phyloP scores from a whole-genome alignment of 306 rosid species.

The Prunus davidiana region DNA sequence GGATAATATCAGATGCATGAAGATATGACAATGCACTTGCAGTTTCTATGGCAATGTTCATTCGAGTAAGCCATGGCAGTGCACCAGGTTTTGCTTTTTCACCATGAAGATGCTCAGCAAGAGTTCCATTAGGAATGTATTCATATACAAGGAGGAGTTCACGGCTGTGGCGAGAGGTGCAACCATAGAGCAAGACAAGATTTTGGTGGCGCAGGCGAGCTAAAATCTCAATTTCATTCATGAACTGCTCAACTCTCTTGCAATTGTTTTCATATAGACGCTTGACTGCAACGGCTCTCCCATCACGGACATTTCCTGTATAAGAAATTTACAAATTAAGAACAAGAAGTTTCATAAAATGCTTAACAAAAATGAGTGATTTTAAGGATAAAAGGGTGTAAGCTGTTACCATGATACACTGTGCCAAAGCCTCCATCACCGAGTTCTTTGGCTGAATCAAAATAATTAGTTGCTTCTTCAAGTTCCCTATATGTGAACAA shows the following conservation, averaged over 20 bases:
- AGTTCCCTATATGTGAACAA: conserved; percentile 62
- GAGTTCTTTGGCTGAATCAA: conserved; percentile 56
- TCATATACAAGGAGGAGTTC: conserved; percentile 90
- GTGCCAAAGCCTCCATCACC: conserved; percentile 94
- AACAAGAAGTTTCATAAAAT: not conserved
- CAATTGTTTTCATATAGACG: conserved; percentile 71
- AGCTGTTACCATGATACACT: conserved; percentile 63
- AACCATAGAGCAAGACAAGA: conserved; percentile 77
- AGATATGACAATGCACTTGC: conserved; percentile 75
- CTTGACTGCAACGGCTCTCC: conserved; percentile 78
- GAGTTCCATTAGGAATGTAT: conserved; percentile 73
- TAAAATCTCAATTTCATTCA: conserved; percentile 64
- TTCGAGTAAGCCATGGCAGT: conserved; percentile 54
- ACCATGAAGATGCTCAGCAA: conserved; percentile 86
- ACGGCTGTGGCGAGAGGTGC: conserved; percentile 76
- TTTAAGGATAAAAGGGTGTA: not conserved
- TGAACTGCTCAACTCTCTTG: conserved; percentile 80
- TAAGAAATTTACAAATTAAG: not conserved
- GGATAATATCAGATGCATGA: conserved; percentile 69
- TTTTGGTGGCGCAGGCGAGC: conserved; percentile 56
- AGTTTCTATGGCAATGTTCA: conserved; percentile 74
- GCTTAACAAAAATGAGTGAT: not conserved
- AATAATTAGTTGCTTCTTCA: conserved; percentile 61
- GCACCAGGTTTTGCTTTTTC: conserved; percentile 38
- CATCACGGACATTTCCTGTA: conserved; percentile 65